These are phyloP conservation scores for Elongisporangium prolatum DNA, from an alignment of 352 stramenopile genomes.

Conservation along the genomic window DNA sequence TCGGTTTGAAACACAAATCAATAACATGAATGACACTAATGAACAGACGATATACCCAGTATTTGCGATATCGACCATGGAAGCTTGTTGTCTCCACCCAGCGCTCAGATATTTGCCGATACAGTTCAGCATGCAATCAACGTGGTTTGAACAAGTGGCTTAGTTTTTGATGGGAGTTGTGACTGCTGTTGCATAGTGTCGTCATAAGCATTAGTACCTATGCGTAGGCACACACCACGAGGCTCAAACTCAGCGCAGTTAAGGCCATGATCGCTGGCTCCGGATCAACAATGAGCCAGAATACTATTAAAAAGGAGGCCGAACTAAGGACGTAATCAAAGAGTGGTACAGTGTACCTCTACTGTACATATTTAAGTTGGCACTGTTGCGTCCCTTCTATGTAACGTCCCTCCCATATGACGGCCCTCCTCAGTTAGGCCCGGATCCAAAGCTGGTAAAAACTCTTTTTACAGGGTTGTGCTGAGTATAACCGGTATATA, in stretches of 20 bases:
- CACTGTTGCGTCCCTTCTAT: too few species aligned
- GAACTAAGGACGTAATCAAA: too few species aligned
- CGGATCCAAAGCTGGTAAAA: too few species aligned
- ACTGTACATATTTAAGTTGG: too few species aligned
- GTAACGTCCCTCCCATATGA: too few species aligned
- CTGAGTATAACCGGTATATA: not conserved
- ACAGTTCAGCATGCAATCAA: not conserved
- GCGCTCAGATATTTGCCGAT: not conserved
- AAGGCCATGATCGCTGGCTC: not conserved
- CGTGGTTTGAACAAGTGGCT: not conserved
- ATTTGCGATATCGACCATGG: not conserved
- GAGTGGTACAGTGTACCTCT: too few species aligned
- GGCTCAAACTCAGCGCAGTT: not conserved
- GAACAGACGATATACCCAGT: not conserved
- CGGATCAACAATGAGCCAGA: constrained; percentile 23
- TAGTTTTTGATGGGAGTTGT: not conserved
- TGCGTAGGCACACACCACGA: constrained; percentile 8
- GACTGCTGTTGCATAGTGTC: constrained; percentile 9
- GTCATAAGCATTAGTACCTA: constrained; percentile 21
- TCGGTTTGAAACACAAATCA: not conserved
- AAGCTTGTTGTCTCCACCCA: not conserved
- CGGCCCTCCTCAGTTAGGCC: too few species aligned
- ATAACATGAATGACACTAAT: not conserved
- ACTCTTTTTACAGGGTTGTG: too few species aligned
- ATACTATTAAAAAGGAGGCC: too few species aligned